Base-by-base conservation (phyloP, 495 filamentous ascomycete genomes). In the Staphylotrichum tortipilum region DNA sequence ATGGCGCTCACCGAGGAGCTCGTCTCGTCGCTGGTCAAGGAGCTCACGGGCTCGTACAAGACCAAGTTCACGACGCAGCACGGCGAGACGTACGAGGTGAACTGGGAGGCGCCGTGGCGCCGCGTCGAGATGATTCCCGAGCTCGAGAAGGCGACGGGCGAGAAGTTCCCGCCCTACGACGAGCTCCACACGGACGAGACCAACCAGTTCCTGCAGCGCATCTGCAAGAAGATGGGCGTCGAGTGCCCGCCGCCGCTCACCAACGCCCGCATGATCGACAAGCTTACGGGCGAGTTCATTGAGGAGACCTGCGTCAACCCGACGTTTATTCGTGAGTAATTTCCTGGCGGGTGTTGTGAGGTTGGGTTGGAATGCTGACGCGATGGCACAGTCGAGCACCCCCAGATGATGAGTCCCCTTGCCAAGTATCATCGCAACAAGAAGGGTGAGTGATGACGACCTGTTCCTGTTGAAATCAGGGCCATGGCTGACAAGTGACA, bases 261-360 rank as follows among this genome's bases (percentile, higher is more conserved):
- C 50, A 96, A 95, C 63, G 84, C 91, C n/a, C 80, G 94, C 47
- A 95, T 97, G 85, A 82, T 98, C 44, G 92, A 98, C 72, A 95
- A 89, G 74, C 80, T 98, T 44, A 90, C 91, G 17, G 91, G 91
- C 50, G 89, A 95, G 58, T 95, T 91, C 69, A 91, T 96, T 59
- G 92, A 98, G 71, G 82, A 86, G 59, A 90, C 81, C 24, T 95
- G 89, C 70, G 69, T 96, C 62, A 94, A 90, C 78, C 92, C 92
- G 0, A 96, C 89, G 50, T 98, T 96, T 78, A 96, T 97, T 68
- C 86, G 78, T 34, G 83, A 83, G 37, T 61, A 53, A n/a, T n/a
- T n/a, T n/a, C 28, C 55, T 49, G 19, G 3, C 2, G 3, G 12
- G 28, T 15, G 12, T 47, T 53, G 30, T 54, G 49, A 10, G 1